Conservation (phyloP, 1,284 basidiomycete species). For the Trametes versicolor region DNA sequence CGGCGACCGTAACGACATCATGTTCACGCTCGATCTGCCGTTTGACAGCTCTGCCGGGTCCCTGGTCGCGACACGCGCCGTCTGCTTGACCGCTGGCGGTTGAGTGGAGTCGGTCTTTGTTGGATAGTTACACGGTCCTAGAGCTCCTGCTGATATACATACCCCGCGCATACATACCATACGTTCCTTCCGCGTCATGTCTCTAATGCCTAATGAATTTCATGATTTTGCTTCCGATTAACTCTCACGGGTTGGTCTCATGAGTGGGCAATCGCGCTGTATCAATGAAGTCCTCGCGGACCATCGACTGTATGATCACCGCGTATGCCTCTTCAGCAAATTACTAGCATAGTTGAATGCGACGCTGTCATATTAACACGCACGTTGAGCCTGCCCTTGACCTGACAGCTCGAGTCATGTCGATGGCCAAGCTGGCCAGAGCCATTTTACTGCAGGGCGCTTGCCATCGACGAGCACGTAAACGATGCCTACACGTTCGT, state of each 20-base stretch:
- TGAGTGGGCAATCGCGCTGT: too few relatives aligned
- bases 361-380: neutral
- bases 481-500: conserved; percentile 39
- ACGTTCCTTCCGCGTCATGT: conserved; percentile 31
- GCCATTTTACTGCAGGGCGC: neutral
- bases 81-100: conserved; percentile 76
- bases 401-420: conserved; percentile 12
- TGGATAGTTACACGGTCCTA: conserved; percentile 16
- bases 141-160: conserved; percentile 19
- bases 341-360: neutral
- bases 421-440: neutral
- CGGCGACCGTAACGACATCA: conserved; percentile 86
- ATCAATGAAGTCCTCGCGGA: too few relatives aligned
- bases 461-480: neutral
- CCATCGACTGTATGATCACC: too few relatives aligned
- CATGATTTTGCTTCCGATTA: conserved; percentile 19
- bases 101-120: conserved; percentile 25
- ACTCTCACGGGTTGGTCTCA: neutral
- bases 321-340: neutral
- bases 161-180: conserved; percentile 34
- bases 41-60: conserved; percentile 73
- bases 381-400: neutral
- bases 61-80: conserved; percentile 81
- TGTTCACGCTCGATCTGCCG: conserved; percentile 87
- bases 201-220: conserved; percentile 35